phyloP scores from a whole-genome alignment of 495 filamentous ascomycete species.

The Friedmanniomyces endolithicus region DNA sequence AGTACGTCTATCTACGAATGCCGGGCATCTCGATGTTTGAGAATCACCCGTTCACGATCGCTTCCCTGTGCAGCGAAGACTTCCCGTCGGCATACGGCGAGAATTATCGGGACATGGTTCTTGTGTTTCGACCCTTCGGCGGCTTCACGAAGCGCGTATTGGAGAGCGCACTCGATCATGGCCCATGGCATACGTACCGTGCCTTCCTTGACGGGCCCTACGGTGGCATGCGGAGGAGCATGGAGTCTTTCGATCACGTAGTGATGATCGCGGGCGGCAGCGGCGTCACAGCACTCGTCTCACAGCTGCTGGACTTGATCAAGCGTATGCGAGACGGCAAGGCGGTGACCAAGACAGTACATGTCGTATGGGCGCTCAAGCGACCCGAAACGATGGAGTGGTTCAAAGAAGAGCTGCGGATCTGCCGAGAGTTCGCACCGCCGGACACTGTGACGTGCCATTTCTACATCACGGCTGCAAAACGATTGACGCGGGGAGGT shows the following conservation, averaged over 20 bases:
- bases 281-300: conserved; percentile 86
- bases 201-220: conserved; percentile 91
- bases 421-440: conserved; percentile 75
- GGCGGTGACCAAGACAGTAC: conserved; percentile 78
- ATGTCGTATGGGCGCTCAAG: conserved; percentile 85
- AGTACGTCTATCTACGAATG: conserved; percentile 91
- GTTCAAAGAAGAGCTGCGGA: conserved; percentile 90
- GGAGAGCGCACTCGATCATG: conserved; percentile 62
- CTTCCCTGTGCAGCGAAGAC: conserved; percentile 75
- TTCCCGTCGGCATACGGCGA: conserved; percentile 82
- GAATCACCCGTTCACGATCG: conserved; percentile 92
- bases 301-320: conserved; percentile 78
- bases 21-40: conserved; percentile 79
- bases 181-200: conserved; percentile 74
- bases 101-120: conserved; percentile 70
- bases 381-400: conserved; percentile 87
- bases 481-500: conserved; percentile 37
- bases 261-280: conserved; percentile 87
- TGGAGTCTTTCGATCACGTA: conserved; percentile 87
- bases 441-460: conserved; percentile 78
- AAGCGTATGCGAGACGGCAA: conserved; percentile 90
- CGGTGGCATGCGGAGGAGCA: conserved; percentile 79
- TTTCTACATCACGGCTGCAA: conserved; percentile 77
- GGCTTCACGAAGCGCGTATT: conserved; percentile 79
- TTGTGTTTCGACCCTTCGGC: conserved; percentile 82